Conservation (phyloP, 1,284 basidiomycete species). For the Ustilago tritici region DNA sequence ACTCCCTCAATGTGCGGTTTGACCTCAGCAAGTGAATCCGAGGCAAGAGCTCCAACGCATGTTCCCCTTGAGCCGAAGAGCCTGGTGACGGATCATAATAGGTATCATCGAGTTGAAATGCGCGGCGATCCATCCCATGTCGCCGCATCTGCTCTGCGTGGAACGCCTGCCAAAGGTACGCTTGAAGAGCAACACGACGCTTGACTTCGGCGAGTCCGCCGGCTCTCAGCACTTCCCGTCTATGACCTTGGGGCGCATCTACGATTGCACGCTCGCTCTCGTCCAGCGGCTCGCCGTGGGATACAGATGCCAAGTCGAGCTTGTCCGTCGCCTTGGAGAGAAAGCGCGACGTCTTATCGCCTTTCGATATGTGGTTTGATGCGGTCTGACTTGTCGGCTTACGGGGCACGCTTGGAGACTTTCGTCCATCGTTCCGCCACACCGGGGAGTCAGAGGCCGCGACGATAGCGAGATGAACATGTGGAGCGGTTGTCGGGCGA, state of each 20-base stretch:
- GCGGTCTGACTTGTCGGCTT: slow-evolving; percentile 1
- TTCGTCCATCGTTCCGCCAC: slow-evolving; percentile 25
- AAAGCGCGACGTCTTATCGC: slow-evolving; percentile 24
- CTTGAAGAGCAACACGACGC: slow-evolving; percentile 49
- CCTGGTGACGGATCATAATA: slow-evolving; percentile 6
- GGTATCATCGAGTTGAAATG: slow-evolving; percentile 52
- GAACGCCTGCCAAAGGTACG: slow-evolving; percentile 58
- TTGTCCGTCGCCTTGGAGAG: slow-evolving; percentile 29
- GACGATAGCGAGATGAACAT: slow-evolving; percentile 46
- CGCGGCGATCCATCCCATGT: slow-evolving; percentile 46
- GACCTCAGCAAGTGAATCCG: slow-evolving; percentile 48
- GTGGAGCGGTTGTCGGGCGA: slow-evolving; percentile 16
- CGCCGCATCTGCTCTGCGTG: slow-evolving; percentile 58
- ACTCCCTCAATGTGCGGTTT: slow-evolving; percentile 35
- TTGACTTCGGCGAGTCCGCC: slow-evolving; percentile 44
- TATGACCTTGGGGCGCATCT: slow-evolving; percentile 31
- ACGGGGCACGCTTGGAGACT: slow-evolving; percentile 11
- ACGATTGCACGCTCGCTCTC: slow-evolving; percentile 32
- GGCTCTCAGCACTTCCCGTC: slow-evolving; percentile 20
- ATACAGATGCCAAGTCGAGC: slow-evolving; percentile 9
- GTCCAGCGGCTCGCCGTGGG: background rate
- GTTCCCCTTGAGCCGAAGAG: background rate
- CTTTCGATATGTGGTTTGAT: background rate
- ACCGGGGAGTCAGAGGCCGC: slow-evolving; percentile 42
- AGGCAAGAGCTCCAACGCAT: slow-evolving; percentile 32